Base-by-base conservation (phyloP, 495 filamentous ascomycete species). In the Talaromyces thailandensis region DNA sequence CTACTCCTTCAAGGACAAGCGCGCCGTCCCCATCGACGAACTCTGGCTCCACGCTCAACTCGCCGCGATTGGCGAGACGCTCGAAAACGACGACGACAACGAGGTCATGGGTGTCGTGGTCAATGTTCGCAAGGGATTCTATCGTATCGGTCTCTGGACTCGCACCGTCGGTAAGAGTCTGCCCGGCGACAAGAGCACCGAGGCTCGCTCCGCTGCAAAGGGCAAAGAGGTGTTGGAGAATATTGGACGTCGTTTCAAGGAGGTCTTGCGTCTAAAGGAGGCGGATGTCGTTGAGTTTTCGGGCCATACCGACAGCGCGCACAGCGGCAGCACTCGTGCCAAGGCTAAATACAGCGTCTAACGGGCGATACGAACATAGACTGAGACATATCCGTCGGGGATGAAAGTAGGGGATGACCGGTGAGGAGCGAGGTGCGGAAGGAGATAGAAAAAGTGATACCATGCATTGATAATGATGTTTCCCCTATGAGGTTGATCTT, bases 51-150 rank as follows among this genome's bases (percentile, higher is more conserved):
- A 98, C 73, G 90, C 93, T 45, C 96, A 98, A 86, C 85, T 99
- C 48, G 86, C 91, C 28, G 94, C 92, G 24, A 98, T 99, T 66
- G 94, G 94, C 68, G 94, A 99, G 84, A 98, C 93, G 6, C 89
- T 99, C 62, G 94, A 99, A 81, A 87, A 88, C 65, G 90, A 95
- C 63, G 78, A 76, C 32, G 94, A 96, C 68, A 90, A 89, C 65
- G 94, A 99, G 75, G 90, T 99, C 69, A 98, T 98, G 94, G 94
- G 94, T 64, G 95, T 98, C 23, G 94, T 99, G 29, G 93, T 98
- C 77, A 99, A 98, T 74, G 94, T 98, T 51, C 89, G 94, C 71
- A 97, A 96, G 79, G 93, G 88, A 32, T 97, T 98, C 84, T 99
- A 89, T 82, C 90, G 94, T 75, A 87, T 99, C 64, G 92, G 93